These are phyloP conservation scores for Solanum lignicaule DNA, from an alignment of 257 asterid genomes.

Conservation along the genomic window DNA sequence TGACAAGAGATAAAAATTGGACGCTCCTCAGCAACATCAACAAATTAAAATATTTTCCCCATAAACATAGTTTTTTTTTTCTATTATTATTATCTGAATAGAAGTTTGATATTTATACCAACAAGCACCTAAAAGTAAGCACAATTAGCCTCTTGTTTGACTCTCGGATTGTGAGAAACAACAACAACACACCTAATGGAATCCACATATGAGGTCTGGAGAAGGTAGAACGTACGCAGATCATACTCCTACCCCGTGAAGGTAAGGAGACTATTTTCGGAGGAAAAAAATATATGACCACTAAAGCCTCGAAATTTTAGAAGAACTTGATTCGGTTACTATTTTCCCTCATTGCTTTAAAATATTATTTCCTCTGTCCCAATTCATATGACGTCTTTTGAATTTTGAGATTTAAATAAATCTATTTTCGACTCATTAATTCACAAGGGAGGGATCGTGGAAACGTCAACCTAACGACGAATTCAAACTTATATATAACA, in stretches of 20 bases:
- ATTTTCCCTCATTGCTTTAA: background rate
- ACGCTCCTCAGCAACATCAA: background rate
- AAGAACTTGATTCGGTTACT: background rate
- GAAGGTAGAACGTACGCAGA: background rate
- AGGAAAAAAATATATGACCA: background rate
- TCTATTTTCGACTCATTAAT: background rate
- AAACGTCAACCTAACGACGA: background rate
- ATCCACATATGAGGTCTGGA: background rate
- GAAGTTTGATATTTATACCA: background rate
- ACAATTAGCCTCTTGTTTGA: background rate
- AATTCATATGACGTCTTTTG: too few relatives aligned
- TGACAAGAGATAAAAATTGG: background rate
- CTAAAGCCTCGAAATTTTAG: background rate
- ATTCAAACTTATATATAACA: background rate
- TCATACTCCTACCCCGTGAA: background rate
- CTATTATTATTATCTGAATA: background rate
- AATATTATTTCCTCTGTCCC: background rate
- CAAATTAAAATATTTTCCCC: background rate
- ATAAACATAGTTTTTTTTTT: background rate
- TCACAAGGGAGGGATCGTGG: conserved; percentile 14
- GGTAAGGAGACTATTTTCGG: background rate
- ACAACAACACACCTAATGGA: background rate
- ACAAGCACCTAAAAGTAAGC: background rate
- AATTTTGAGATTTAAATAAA: background rate
- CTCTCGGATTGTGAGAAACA: background rate